Evolutionary conservation across 768 basidiomycete genomes (phyloP).

Genomic region (Hirschioporus abietinus): DNA sequence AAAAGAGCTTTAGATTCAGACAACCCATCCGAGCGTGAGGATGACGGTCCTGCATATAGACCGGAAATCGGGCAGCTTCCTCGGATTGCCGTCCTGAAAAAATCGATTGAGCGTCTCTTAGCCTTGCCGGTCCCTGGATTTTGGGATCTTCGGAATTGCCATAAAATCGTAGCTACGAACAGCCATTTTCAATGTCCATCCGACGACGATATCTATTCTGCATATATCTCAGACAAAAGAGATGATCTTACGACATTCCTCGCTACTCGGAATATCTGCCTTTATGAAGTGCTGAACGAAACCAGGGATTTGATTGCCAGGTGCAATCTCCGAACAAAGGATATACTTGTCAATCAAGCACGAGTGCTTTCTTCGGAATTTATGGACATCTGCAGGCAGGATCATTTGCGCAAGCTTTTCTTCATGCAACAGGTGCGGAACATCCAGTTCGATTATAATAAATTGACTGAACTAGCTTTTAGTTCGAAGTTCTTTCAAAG

Average conservation of each 20-base stretch:
- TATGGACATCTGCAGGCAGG: constrained; percentile 40
- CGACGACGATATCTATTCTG: constrained; percentile 35
- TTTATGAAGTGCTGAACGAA: constrained; percentile 30
- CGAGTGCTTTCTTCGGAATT: constrained; percentile 34
- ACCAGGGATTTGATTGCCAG: constrained; percentile 27
- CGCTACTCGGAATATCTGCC: constrained; percentile 27
- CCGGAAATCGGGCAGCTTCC: constrained; percentile 39
- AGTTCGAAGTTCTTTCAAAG: constrained; percentile 46
- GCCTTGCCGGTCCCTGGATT: constrained; percentile 44
- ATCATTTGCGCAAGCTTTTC: constrained; percentile 43
- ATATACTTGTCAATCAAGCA: constrained; percentile 40
- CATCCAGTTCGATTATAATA: constrained; percentile 1
- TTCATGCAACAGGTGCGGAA: constrained; percentile 46
- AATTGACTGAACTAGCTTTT: not conserved
- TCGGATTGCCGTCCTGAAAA: constrained; percentile 39
- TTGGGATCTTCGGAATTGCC: constrained; percentile 41
- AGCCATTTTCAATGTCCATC: constrained; percentile 25
- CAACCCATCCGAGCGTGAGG: constrained; percentile 14
- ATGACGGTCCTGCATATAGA: constrained; percentile 6
- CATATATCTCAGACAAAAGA: constrained; percentile 20
- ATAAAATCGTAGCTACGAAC: constrained; percentile 21
- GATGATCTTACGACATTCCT: constrained; percentile 24
- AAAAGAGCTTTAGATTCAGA: constrained; percentile 10
- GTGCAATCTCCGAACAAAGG: constrained; percentile 11
- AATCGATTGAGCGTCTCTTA: constrained; percentile 37